Percentiles rank a stretch among this genome's conserved stretches.
Evolutionary conservation across 1,139 yeast species (phyloP).

Genomic region (Wickerhamomyces sp.): DNA sequence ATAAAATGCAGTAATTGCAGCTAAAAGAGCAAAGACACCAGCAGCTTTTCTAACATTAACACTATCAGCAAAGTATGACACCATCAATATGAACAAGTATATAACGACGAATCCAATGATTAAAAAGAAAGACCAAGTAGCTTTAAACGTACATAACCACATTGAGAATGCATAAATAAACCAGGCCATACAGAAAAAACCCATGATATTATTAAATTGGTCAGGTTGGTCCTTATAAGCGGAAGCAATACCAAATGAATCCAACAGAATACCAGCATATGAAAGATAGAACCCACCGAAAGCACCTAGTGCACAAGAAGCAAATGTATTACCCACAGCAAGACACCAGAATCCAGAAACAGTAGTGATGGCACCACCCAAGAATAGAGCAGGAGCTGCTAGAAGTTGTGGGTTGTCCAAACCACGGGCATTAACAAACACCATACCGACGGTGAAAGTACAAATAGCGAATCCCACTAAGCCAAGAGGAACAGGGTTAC

Average conservation of each 20-base stretch:
- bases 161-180: constrained; percentile 56
- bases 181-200: constrained; percentile 65
- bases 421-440: constrained; percentile 50
- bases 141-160: constrained; percentile 54
- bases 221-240: constrained; percentile 46
- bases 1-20: constrained; percentile 59
- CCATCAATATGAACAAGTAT: constrained; percentile 50
- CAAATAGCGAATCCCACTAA: constrained; percentile 53
- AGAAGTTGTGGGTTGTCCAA: constrained; percentile 44
- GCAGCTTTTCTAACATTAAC: constrained; percentile 56
- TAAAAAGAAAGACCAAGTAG: constrained; percentile 56
- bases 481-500: constrained; percentile 62
- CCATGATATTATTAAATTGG: constrained; percentile 49
- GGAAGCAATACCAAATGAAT: constrained; percentile 48
- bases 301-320: constrained; percentile 59
- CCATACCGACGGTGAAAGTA: constrained; percentile 38
- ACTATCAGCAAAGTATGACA: constrained; percentile 49
- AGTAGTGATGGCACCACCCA: constrained; percentile 62
- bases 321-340: constrained; percentile 61
- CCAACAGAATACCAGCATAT: constrained; percentile 53
- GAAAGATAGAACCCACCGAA: constrained; percentile 78
- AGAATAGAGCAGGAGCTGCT: constrained; percentile 47
- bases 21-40: constrained; percentile 60
- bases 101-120: constrained; percentile 48
- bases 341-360: constrained; percentile 67